Evolutionary conservation across 2,329 filamentous ascomycete species (phyloP).

Genomic region (Fusarium sublunatum): DNA sequence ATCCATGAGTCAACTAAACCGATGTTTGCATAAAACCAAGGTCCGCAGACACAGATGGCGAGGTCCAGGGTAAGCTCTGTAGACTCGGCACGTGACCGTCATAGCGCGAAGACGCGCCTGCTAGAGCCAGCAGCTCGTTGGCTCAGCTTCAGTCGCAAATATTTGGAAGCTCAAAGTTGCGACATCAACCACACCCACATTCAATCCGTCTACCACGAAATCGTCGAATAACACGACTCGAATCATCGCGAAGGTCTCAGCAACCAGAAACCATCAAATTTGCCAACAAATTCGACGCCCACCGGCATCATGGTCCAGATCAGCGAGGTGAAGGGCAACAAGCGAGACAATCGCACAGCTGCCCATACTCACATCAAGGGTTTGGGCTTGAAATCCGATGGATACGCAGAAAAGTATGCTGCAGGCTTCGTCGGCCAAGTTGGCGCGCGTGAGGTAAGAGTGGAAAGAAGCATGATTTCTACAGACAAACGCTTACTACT

Average conservation of each 20-base stretch:
- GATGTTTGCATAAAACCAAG: no score
- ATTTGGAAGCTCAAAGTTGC: slow-evolving; percentile 46
- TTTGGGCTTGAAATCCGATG: slow-evolving; percentile 86
- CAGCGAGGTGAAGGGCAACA: slow-evolving; percentile 93
- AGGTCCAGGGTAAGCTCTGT: slow-evolving; percentile 21
- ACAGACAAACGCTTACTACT: slow-evolving; percentile 32
- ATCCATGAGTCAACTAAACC: no score
- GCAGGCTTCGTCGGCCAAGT: slow-evolving; percentile 92
- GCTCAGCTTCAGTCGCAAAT: slow-evolving; percentile 51
- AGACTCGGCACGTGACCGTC: slow-evolving; percentile 44
- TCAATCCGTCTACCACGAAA: slow-evolving; percentile 17
- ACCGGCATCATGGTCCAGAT: slow-evolving; percentile 80
- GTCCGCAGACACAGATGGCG: no score
- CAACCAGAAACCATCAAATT: slow-evolving; percentile 4
- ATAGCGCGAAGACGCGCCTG: slow-evolving; percentile 45
- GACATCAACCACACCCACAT: slow-evolving; percentile 33
- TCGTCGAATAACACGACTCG: slow-evolving; percentile 11
- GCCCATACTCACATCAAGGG: slow-evolving; percentile 99
- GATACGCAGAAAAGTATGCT: slow-evolving; percentile 81
- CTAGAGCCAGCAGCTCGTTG: slow-evolving; percentile 40
- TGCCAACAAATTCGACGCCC: slow-evolving; percentile 38
- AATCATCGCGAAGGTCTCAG: slow-evolving; percentile 7
- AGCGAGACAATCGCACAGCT: slow-evolving; percentile 94
- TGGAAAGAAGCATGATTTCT: neutral
- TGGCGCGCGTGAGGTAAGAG: slow-evolving; percentile 83